Base-by-base conservation (phyloP, 805 yeast genomes). In the Ogataea saltuana region DNA sequence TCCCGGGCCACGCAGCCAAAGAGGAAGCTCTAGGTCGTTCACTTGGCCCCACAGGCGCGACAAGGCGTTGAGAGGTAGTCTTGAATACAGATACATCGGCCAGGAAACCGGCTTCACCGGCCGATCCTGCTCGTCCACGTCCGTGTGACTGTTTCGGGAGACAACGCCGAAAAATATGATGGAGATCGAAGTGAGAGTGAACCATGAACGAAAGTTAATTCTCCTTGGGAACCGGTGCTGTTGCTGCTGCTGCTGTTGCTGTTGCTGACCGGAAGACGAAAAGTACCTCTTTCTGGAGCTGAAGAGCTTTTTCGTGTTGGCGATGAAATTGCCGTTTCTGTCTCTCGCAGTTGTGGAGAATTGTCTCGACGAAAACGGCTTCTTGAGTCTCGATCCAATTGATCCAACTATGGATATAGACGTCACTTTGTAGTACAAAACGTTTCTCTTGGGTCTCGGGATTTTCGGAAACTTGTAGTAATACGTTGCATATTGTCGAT, bases 31-130 rank as follows among this genome's bases (percentile, higher is more conserved):
- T 33, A 90, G 74, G 43, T 82, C 81, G 61, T 93, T 93, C 45
- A 93, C 76, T 55, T 79, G 81, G 23, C 99, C 99, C 99, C 99
- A 93, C 33, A 91, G 67, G 48, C 99, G 77, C 1, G 97, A 89
- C 25, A 89, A 72, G 1, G 96, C 86, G 60, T 90, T 88, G 60
- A 93, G 74, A 1, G 99, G 99, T 35, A 93, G 71, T 2, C 97
- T 83, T 3, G 89, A 80, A 65, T 93, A 93, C 22, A 93, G 84
- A 58, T 88, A 90, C 44, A 91, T 77, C 31, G 85, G 82, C 97
- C 97, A 90, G 7, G 95, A 84, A 51, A 78, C 77, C 7, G 89
- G 90, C 53, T 75, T 75, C 43, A 76, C 72, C 9, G 50, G 39
- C 5, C 45, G 45, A 4, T 46, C 37, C 9, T 65, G 68, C 28